A percentile compares a stretch with the other conserved stretches of the same genome.
Conservation (phyloP, 306 rosid species). For the Parietaria judaica region DNA sequence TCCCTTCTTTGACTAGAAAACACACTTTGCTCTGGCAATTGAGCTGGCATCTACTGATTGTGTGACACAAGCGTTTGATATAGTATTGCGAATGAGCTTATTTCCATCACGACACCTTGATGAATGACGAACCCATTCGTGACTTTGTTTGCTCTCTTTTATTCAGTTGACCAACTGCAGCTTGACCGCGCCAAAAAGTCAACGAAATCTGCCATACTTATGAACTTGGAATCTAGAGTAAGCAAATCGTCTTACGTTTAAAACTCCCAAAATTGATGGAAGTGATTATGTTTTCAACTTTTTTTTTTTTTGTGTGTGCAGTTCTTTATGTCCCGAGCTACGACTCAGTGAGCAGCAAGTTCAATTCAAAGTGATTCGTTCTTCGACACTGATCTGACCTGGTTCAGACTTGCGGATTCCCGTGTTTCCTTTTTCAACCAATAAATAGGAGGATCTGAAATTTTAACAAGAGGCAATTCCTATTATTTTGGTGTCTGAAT, state of each 20-base stretch:
- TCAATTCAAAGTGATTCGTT: slow-evolving; percentile 41
- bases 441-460: slow-evolving; percentile 33
- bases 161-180: slow-evolving; percentile 65
- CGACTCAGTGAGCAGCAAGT: slow-evolving; percentile 67
- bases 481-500: slow-evolving; percentile 3
- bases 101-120: slow-evolving; percentile 47
- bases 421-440: slow-evolving; percentile 16
- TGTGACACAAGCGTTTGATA: slow-evolving; percentile 62
- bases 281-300: neutral
- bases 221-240: slow-evolving; percentile 91
- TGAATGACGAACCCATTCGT: neutral
- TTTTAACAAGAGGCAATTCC: slow-evolving; percentile 24
- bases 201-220: slow-evolving; percentile 78
- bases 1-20: slow-evolving; percentile 47
- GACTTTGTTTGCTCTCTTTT: slow-evolving; percentile 15
- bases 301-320: slow-evolving; percentile 33
- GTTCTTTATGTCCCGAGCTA: slow-evolving; percentile 65
- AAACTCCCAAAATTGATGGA: neutral
- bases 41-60: slow-evolving; percentile 84
- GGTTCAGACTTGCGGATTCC: slow-evolving; percentile 10
- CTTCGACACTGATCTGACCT: slow-evolving; percentile 15
- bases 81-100: slow-evolving; percentile 63
- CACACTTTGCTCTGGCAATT: slow-evolving; percentile 92
- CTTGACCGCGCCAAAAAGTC: slow-evolving; percentile 86
- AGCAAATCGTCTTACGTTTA: slow-evolving; percentile 8